A percentile compares a stretch with the other conserved stretches of the same genome.
Conservation (phyloP, 1,284 basidiomycete genomes). For the Heterobasidion irregulare region DNA sequence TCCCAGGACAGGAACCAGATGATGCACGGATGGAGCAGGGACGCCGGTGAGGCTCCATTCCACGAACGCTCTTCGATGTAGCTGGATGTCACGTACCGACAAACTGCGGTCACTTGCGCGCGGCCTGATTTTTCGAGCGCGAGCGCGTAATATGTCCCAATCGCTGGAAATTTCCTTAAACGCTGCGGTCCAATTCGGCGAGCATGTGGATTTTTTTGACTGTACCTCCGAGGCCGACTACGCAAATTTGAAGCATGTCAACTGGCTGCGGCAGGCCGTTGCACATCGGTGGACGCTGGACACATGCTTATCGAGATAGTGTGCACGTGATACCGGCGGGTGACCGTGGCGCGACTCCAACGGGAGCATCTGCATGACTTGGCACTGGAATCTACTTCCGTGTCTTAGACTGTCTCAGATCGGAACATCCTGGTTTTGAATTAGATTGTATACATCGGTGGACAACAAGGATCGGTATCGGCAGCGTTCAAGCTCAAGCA, state of each 20-base stretch:
- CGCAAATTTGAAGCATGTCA: constrained; percentile 11
- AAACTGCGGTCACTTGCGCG: constrained; percentile 18
- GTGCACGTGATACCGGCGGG: background rate
- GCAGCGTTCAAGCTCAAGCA: background rate
- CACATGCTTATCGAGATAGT: background rate
- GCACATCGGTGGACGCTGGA: no score
- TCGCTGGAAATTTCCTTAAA: constrained; percentile 2
- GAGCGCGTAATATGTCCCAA: constrained; percentile 16
- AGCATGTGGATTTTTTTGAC: no score
- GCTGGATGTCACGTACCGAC: constrained; percentile 18
- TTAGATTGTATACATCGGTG: background rate
- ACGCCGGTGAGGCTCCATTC: no score
- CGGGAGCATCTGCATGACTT: background rate
- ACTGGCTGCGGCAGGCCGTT: no score
- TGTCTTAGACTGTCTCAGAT: no score
- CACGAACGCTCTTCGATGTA: constrained; percentile 7
- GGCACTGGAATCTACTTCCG: no score
- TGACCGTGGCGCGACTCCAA: background rate
- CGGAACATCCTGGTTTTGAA: no score
- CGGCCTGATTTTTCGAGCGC: constrained; percentile 13
- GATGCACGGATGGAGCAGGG: constrained; percentile 15
- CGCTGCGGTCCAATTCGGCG: no score
- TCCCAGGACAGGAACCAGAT: constrained; percentile 1
- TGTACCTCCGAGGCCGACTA: constrained; percentile 15
- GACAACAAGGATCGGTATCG: background rate